Evolutionary conservation across 2,329 filamentous ascomycete genomes (phyloP).

Genomic region (Lachnellula arida): DNA sequence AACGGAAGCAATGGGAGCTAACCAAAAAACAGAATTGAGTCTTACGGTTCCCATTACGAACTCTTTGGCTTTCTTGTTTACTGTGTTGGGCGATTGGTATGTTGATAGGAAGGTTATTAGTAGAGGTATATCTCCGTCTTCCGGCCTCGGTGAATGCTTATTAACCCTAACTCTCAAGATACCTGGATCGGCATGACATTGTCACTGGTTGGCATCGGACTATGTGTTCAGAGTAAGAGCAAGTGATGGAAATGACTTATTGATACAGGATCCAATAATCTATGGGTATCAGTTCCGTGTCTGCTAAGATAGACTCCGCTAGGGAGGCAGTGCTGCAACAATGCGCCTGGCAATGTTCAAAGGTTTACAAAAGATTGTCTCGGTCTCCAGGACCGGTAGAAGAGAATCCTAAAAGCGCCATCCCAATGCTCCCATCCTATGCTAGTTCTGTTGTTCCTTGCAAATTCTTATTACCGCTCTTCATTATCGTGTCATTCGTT

Average conservation of each 20-base stretch:
- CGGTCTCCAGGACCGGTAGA: conserved; percentile 14
- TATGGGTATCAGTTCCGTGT: not conserved
- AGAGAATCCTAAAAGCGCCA: conserved; percentile 11
- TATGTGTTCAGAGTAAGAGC: conserved; percentile 73
- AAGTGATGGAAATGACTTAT: conserved; percentile 6
- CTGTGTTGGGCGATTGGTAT: conserved; percentile 91
- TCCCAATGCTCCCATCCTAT: conserved; percentile 14
- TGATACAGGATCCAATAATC: not conserved
- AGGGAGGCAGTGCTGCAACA: not conserved
- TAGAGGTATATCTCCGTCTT: conserved; percentile 51
- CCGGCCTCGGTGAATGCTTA: not conserved
- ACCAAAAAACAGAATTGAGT: conserved; percentile 63
- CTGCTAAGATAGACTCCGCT: not conserved
- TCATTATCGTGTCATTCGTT: not conserved
- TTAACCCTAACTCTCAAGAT: conserved; percentile 44
- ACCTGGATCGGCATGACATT: conserved; percentile 79
- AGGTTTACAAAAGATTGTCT: not conserved
- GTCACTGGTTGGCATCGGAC: conserved; percentile 72
- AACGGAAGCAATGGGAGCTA: not conserved
- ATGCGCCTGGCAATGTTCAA: not conserved
- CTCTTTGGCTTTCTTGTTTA: conserved; percentile 92
- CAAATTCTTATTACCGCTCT: conserved; percentile 4
- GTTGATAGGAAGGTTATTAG: conserved; percentile 88
- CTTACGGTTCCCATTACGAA: conserved; percentile 94
- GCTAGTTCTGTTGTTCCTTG: conserved; percentile 8